Evolutionary conservation across 2,329 filamentous ascomycete genomes (phyloP).

Genomic region (Thyridium curvatum): DNA sequence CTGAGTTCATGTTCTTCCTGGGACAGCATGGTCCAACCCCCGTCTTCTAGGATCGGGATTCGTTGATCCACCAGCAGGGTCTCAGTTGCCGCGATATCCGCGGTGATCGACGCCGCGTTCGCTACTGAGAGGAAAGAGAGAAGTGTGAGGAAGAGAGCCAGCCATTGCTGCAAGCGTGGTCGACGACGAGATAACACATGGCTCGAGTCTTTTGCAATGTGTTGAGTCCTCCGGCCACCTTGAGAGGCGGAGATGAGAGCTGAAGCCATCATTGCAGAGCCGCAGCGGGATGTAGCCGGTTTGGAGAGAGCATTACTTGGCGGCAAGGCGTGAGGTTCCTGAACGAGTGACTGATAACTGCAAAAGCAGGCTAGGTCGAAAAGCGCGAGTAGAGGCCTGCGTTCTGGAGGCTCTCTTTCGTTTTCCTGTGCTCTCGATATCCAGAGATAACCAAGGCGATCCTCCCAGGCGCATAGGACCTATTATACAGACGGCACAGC

Average conservation of each 20-base stretch:
- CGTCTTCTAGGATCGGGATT: constrained; percentile 22
- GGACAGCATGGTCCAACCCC: constrained; percentile 29
- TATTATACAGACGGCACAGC: constrained; percentile 5
- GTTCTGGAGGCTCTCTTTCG: not conserved
- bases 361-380: not conserved
- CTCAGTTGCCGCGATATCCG: constrained; percentile 17
- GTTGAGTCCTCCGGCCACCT: too few relatives aligned
- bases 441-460: not conserved
- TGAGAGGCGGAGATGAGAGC: not conserved
- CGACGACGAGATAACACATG: constrained; percentile 7
- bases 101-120: constrained; percentile 15
- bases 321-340: not conserved
- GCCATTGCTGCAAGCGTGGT: constrained; percentile 20
- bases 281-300: too few relatives aligned
- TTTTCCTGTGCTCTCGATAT: not conserved
- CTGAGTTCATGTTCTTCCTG: constrained; percentile 21
- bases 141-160: constrained; percentile 12
- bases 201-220: too few relatives aligned
- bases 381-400: not conserved
- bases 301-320: too few relatives aligned
- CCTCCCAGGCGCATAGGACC: constrained; percentile 4
- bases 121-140: constrained; percentile 18
- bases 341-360: not conserved
- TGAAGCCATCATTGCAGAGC: too few relatives aligned
- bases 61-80: constrained; percentile 28